Conservation (phyloP, 768 basidiomycete genomes). For the Sistotremastrum suecicum region DNA sequence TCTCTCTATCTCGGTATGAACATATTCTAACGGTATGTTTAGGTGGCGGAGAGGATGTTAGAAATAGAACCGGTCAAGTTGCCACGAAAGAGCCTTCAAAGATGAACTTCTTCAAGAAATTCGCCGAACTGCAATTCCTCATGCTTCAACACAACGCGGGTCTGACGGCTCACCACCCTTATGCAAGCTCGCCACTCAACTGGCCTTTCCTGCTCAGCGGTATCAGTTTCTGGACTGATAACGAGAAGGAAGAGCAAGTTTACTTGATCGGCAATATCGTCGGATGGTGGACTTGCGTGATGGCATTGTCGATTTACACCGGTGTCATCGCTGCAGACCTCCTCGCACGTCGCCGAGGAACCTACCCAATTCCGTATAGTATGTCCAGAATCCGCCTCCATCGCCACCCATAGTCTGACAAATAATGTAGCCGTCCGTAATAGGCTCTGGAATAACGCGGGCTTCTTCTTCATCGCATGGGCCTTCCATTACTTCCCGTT, state of each 20-base stretch:
- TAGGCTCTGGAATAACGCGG: slow-evolving; percentile 87
- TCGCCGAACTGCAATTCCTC: slow-evolving; percentile 79
- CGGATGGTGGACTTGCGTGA: slow-evolving; percentile 89
- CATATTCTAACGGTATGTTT: slow-evolving; percentile 3
- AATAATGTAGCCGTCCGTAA: slow-evolving; percentile 64
- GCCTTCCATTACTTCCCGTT: slow-evolving; percentile 92
- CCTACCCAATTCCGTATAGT: slow-evolving; percentile 83
- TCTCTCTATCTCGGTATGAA: slow-evolving; percentile 3
- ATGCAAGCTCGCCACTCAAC: slow-evolving; percentile 89
- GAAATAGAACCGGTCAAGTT: slow-evolving; percentile 34
- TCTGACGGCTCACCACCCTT: slow-evolving; percentile 92
- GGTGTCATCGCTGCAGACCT: slow-evolving; percentile 87
- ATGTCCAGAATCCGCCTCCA: slow-evolving; percentile 19
- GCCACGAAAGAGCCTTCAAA: slow-evolving; percentile 58
- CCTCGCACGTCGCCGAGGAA: slow-evolving; percentile 70
- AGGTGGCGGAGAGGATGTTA: slow-evolving; percentile 39
- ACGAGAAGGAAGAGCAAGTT: slow-evolving; percentile 75
- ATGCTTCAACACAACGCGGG: slow-evolving; percentile 99
- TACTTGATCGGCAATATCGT: slow-evolving; percentile 91
- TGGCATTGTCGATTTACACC: slow-evolving; percentile 75
- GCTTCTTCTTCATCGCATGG: slow-evolving; percentile 94
- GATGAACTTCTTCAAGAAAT: slow-evolving; percentile 91
- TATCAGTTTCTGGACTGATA: slow-evolving; percentile 97
- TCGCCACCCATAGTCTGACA: slow-evolving; percentile 1
- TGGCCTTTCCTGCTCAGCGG: slow-evolving; percentile 97